Base-by-base conservation (phyloP, 2,329 filamentous ascomycete genomes). In the Beauveria sp. region DNA sequence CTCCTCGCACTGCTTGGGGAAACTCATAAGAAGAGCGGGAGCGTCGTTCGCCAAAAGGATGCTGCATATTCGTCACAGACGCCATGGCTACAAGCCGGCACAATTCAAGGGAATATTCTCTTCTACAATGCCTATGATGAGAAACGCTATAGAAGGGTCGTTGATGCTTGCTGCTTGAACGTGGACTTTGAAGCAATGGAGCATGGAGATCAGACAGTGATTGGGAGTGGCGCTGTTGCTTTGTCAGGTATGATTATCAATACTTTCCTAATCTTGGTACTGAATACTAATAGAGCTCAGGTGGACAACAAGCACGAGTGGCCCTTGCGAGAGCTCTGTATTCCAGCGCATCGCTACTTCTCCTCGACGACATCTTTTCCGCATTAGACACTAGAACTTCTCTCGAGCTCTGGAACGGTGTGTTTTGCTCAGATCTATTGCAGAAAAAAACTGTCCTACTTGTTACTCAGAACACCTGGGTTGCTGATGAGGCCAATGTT, bases 371-470 rank as follows among this genome's bases (percentile, higher is more conserved):
- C 61, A 76, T 85, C 2, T 83, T 86, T 65, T 83, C 83, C 1
- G 83, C 83, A 0, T 73, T 86, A 0, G 83, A 86, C 66, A 77
- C 82, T n/a, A 83, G 83, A 65, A 86, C 84, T 0, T 79, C 81
- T 1, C 79, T 80, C 18, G 73, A 76, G 2, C 74, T 87, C 1
- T 85, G 83, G 79, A 77, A 83, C 61, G 73, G 78, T 60, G 84
- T 81, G 65, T 86, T 87, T 66, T 84, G 83, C 62, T 75, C 77
- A 49, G 80, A 82, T 54, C 68, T 86, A 31, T 73, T 86, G 6
- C 74, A 74, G n/a, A 80, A 78, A 5, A 75, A 82, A 43, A 86
- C 83, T 1, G 76, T 80, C 1, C 77, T 86, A 3, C 73, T 86
- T 16, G 83, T 86, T 3, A 84, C 82, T 2, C 83, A 86, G 65